These are phyloP conservation scores for Xylaria longipes DNA, from an alignment of 495 filamentous ascomycete species.

Conservation along the genomic window DNA sequence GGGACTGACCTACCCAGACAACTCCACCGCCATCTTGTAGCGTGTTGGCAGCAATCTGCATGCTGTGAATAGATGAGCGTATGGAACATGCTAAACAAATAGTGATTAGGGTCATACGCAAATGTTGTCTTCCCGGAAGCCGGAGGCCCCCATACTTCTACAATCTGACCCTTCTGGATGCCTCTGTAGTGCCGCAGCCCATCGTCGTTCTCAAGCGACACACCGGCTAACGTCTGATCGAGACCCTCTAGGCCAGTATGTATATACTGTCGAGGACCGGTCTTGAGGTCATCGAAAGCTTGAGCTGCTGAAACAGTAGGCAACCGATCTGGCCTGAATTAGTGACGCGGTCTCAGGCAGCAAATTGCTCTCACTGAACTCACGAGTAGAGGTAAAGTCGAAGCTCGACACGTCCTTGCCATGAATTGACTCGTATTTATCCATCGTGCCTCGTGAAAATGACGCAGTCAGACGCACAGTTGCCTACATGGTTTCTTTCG, in stretches of 20 bases:
- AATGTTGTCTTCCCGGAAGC: slow-evolving; percentile 87
- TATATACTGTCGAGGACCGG: slow-evolving; percentile 57
- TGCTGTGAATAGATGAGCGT: slow-evolving; percentile 50
- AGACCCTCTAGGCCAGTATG: slow-evolving; percentile 71
- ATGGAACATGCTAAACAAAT: not conserved
- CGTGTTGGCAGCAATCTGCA: slow-evolving; percentile 71
- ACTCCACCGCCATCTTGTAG: slow-evolving; percentile 68
- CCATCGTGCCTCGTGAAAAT: slow-evolving; percentile 38
- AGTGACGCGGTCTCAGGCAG: slow-evolving; percentile 4
- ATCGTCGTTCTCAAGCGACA: slow-evolving; percentile 31
- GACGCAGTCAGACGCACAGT: not conserved
- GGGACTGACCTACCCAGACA: slow-evolving; percentile 82
- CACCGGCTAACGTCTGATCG: slow-evolving; percentile 58
- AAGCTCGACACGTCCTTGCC: slow-evolving; percentile 55
- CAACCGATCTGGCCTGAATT: slow-evolving; percentile 66
- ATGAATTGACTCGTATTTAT: slow-evolving; percentile 51
- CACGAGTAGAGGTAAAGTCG: slow-evolving; percentile 50
- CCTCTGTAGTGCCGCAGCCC: slow-evolving; percentile 51
- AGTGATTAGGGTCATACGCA: slow-evolving; percentile 58
- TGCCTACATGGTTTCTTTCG: slow-evolving; percentile 18
- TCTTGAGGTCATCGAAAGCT: slow-evolving; percentile 70
- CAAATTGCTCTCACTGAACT: slow-evolving; percentile 18
- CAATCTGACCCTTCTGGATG: slow-evolving; percentile 77
- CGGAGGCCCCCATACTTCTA: slow-evolving; percentile 88
- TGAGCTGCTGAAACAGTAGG: slow-evolving; percentile 89